These are phyloP conservation scores for Rosa multiflora DNA, from an alignment of 306 rosid genomes.

Conservation along the genomic window DNA sequence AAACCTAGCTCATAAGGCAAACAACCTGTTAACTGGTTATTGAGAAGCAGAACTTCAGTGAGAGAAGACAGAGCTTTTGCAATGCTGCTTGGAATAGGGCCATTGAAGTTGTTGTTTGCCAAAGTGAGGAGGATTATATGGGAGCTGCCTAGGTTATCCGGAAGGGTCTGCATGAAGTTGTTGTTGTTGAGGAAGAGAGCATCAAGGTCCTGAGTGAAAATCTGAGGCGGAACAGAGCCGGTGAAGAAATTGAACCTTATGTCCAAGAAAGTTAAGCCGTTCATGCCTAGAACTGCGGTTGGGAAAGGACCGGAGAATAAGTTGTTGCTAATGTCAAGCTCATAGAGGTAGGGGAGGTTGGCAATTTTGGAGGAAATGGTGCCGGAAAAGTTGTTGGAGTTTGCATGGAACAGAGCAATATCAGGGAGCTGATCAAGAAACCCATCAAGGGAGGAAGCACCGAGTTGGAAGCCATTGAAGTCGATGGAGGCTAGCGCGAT, in stretches of 20 bases:
- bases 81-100: constrained; percentile 68
- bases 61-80: constrained; percentile 53
- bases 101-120: constrained; percentile 78
- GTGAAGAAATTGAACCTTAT: constrained; percentile 71
- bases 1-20: constrained; percentile 73
- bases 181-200: constrained; percentile 85
- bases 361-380: constrained; percentile 54
- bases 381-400: constrained; percentile 74
- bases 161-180: constrained; percentile 55
- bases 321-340: constrained; percentile 85
- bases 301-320: constrained; percentile 79
- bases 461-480: constrained; percentile 73
- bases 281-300: constrained; percentile 52
- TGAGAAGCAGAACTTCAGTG: constrained; percentile 56
- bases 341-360: constrained; percentile 67
- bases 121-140: constrained; percentile 67
- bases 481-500: constrained; percentile 71
- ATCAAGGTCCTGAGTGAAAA: constrained; percentile 63
- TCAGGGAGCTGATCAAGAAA: constrained; percentile 79
- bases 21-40: constrained; percentile 77
- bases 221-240: constrained; percentile 75
- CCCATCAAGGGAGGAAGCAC: constrained; percentile 71
- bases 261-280: constrained; percentile 58
- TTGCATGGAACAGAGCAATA: constrained; percentile 86
- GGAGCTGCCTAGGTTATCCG: constrained; percentile 48